Conservation (phyloP, 306 rosid species). For the Bauhinia variegata region DNA sequence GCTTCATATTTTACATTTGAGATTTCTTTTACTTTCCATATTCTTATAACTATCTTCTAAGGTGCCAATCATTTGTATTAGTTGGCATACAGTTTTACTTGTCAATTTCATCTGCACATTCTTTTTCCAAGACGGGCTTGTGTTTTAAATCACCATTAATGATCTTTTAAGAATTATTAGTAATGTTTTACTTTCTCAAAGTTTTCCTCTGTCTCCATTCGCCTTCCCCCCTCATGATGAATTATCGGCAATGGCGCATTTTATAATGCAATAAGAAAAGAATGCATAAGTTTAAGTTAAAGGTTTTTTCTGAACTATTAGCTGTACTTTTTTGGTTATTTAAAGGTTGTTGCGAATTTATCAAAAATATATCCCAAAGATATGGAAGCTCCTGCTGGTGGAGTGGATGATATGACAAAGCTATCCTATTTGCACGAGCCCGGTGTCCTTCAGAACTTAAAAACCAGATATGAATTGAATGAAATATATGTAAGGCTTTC, state of each 20-base stretch:
- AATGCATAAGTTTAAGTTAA: slow-evolving; percentile 19
- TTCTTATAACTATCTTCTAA: too few relatives aligned
- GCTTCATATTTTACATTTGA: background rate
- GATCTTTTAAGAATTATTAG: too few relatives aligned
- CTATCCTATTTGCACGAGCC: slow-evolving; percentile 97
- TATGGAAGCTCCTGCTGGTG: slow-evolving; percentile 91
- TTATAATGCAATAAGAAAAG: slow-evolving; percentile 11
- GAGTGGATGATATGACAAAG: slow-evolving; percentile 99
- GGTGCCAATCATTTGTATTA: too few relatives aligned
- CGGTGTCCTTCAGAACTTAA: slow-evolving; percentile 91
- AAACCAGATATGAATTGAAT: slow-evolving; percentile 87
- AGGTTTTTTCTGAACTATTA: slow-evolving; percentile 32
- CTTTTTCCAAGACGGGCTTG: too few relatives aligned
- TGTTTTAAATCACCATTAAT: too few relatives aligned
- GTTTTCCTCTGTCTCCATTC: too few relatives aligned
- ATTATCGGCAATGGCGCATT: too few relatives aligned
- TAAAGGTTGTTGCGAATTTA: slow-evolving; percentile 65
- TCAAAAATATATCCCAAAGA: slow-evolving; percentile 84
- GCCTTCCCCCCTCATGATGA: too few relatives aligned
- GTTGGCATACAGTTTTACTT: too few relatives aligned
- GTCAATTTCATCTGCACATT: too few relatives aligned
- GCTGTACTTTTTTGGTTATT: slow-evolving; percentile 28
- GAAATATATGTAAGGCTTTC: slow-evolving; percentile 78
- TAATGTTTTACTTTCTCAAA: too few relatives aligned
- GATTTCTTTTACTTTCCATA: slow-evolving; percentile 10